Evolutionary conservation across 1,284 basidiomycete species (phyloP).

Genomic region (Boletus mariae): DNA sequence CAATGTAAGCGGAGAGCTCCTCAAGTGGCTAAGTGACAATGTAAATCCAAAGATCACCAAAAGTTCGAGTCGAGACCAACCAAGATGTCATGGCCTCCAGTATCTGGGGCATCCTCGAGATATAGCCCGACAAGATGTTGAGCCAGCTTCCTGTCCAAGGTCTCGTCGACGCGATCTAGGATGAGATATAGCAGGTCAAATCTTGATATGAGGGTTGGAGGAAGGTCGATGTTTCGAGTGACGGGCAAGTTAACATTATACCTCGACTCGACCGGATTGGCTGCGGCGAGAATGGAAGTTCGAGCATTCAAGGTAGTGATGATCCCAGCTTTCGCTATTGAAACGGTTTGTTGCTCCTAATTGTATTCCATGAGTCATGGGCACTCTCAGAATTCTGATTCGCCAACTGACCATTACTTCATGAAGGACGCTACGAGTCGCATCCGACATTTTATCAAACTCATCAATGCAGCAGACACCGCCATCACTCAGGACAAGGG

Average conservation of each 20-base stretch:
- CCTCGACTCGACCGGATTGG: constrained; percentile 94
- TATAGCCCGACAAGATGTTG: constrained; percentile 93
- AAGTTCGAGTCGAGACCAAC: constrained; percentile 43
- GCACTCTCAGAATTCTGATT: neutral
- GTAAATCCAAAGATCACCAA: constrained; percentile 1
- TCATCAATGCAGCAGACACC: constrained; percentile 99
- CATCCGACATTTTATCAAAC: constrained; percentile 99
- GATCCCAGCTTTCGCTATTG: constrained; percentile 99
- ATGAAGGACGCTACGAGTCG: constrained; percentile 93
- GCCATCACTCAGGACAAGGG: constrained; percentile 93
- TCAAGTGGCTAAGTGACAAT: constrained; percentile 66
- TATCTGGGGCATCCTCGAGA: constrained; percentile 79
- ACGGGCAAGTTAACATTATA: constrained; percentile 91
- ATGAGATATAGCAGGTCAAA: constrained; percentile 99
- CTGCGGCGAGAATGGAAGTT: constrained; percentile 95
- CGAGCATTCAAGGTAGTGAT: constrained; percentile 98
- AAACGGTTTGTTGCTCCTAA: constrained; percentile 98
- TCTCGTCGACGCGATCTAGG: constrained; percentile 91
- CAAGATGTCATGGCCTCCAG: constrained; percentile 68
- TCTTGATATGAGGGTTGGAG: constrained; percentile 95
- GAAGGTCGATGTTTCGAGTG: constrained; percentile 86
- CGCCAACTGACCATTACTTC: constrained; percentile 87
- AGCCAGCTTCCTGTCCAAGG: constrained; percentile 83
- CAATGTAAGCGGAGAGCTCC: constrained; percentile 91
- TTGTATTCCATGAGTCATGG: constrained; percentile 5